Conservation (phyloP, 1,284 basidiomycete species). For the Ceratobasidium sp. region DNA sequence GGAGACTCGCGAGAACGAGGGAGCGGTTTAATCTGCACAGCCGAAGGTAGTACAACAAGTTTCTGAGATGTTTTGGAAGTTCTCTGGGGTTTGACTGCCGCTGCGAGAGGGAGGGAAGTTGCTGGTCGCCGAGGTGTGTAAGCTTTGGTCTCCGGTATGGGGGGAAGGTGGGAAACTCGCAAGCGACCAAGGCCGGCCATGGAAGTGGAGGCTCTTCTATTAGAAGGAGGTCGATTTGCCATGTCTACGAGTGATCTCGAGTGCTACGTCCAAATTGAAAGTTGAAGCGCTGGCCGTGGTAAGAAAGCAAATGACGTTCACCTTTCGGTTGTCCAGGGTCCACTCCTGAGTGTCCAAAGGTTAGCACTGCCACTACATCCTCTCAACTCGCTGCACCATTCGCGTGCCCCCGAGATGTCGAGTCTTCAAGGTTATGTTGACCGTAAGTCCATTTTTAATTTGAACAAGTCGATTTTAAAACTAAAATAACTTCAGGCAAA, state of each 20-base stretch:
- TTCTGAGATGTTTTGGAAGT: slow-evolving; percentile 94
- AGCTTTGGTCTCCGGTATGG: slow-evolving; percentile 48
- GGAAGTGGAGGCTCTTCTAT: slow-evolving; percentile 20
- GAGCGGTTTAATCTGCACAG: slow-evolving; percentile 88
- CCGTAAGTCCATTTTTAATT: slow-evolving; percentile 64
- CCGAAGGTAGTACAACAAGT: slow-evolving; percentile 91
- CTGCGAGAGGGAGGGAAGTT: slow-evolving; percentile 38
- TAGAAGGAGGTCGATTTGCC: slow-evolving; percentile 20
- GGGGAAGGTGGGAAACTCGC: slow-evolving; percentile 46
- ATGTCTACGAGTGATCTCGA: not conserved
- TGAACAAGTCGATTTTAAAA: slow-evolving; percentile 39
- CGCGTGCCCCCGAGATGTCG: slow-evolving; percentile 65
- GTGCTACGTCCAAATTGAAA: not conserved
- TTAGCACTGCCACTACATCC: slow-evolving; percentile 21
- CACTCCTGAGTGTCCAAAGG: slow-evolving; percentile 11
- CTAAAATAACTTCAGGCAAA: slow-evolving; percentile 66
- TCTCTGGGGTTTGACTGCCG: slow-evolving; percentile 70
- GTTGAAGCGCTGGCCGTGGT: slow-evolving; percentile 8
- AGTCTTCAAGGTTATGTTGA: slow-evolving; percentile 89
- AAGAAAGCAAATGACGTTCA: slow-evolving; percentile 42
- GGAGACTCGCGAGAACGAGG: slow-evolving; percentile 57
- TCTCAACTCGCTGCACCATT: slow-evolving; percentile 20
- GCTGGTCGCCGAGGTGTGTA: slow-evolving; percentile 40
- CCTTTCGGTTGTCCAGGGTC: not conserved
- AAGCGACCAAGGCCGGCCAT: slow-evolving; percentile 41